Evolutionary conservation across 1,139 yeast genomes (phyloP).

Genomic region (Scheffersomyces segobiensis): DNA sequence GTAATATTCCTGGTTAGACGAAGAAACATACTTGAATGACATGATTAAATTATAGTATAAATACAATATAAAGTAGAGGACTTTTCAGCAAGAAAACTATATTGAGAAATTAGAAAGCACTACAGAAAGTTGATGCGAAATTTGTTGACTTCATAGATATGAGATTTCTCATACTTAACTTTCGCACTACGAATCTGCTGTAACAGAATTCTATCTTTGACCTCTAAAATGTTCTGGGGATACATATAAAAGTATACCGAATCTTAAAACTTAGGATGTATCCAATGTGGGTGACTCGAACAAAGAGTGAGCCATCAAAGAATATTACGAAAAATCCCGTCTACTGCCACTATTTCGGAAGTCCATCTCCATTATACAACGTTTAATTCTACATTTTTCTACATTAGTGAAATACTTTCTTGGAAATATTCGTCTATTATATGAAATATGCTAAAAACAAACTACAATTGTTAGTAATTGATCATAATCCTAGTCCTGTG

Average conservation of each 20-base stretch:
- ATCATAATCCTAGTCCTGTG: neutral
- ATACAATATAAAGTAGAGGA: no score
- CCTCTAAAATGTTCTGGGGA: neutral
- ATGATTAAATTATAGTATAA: no score
- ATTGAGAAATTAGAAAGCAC: neutral
- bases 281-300: no score
- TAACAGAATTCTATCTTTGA: neutral
- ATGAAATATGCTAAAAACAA: neutral
- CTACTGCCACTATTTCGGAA: no score
- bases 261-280: no score
- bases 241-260: no score
- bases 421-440: constrained; percentile 1
- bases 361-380: neutral
- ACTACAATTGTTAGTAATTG: neutral
- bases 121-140: neutral
- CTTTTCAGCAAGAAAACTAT: no score
- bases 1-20: neutral
- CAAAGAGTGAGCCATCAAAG: no score
- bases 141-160: neutral
- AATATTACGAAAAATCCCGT: no score
- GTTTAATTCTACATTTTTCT: neutral
- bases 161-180: neutral
- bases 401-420: neutral
- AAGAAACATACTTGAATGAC: neutral
- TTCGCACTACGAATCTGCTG: neutral